Percentiles rank a stretch among this genome's conserved stretches.
These are phyloP conservation scores for Rutstroemia sp. DNA, from an alignment of 2,329 filamentous ascomycete species.

Conservation along the genomic window DNA sequence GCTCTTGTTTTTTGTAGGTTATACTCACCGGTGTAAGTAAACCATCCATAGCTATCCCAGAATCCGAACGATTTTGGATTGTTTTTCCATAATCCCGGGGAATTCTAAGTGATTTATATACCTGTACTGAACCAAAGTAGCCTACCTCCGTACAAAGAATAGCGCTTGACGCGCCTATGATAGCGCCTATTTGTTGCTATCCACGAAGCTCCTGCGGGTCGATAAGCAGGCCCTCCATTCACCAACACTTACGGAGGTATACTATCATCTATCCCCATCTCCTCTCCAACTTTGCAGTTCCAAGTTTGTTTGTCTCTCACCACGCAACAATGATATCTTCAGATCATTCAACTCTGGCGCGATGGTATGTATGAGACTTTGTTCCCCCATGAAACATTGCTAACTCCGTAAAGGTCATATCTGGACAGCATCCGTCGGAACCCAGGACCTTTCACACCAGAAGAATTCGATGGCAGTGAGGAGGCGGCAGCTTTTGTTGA, in stretches of 20 bases:
- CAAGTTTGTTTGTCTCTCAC: background rate
- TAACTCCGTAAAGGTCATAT: conserved; percentile 58
- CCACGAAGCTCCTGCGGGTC: conserved; percentile 7
- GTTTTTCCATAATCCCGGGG: background rate
- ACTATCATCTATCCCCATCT: background rate
- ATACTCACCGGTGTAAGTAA: conserved; percentile 42
- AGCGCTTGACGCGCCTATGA: conserved; percentile 7
- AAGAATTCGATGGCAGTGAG: conserved; percentile 40
- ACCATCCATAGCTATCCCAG: conserved; percentile 37
- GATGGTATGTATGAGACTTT: conserved; percentile 18
- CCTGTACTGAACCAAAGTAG: background rate
- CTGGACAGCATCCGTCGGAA: conserved; percentile 73
- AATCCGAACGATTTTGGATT: background rate
- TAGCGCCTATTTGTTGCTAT: conserved; percentile 3
- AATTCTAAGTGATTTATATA: background rate
- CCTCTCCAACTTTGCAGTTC: background rate
- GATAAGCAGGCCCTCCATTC: conserved; percentile 12
- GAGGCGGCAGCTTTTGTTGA: conserved; percentile 51
- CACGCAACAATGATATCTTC: background rate
- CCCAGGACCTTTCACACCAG: conserved; percentile 73
- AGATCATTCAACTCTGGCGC: background rate
- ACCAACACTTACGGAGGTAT: background rate
- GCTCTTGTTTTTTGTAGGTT: conserved; percentile 23
- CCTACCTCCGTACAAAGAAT: background rate
- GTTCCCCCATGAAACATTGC: background rate